Conservation (phyloP, 2,329 filamentous ascomycete species). For the Fusarium papillatum region DNA sequence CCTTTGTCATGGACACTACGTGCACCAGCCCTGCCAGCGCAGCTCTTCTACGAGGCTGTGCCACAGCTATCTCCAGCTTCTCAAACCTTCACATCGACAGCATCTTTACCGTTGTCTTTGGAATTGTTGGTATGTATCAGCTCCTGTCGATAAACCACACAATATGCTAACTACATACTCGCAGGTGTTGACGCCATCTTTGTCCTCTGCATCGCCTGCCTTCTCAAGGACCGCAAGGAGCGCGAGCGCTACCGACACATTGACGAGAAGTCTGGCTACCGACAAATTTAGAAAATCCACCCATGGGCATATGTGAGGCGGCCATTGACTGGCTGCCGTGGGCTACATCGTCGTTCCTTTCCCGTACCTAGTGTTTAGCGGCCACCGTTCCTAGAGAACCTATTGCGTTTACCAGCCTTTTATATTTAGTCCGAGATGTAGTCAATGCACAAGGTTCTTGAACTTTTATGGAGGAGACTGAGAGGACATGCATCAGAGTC, state of each 20-base stretch:
- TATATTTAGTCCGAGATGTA: constrained; percentile 28
- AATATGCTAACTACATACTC: constrained; percentile 3
- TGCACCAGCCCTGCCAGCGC: constrained; percentile 81
- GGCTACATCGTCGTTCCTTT: constrained; percentile 2
- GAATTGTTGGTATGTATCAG: constrained; percentile 74
- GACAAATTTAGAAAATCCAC: constrained; percentile 55
- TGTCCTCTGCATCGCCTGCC: constrained; percentile 78
- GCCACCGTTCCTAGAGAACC: constrained; percentile 12
- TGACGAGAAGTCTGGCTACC: constrained; percentile 79
- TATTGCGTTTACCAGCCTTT: constrained; percentile 10
- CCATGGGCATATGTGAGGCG: background rate
- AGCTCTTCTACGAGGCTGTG: constrained; percentile 78
- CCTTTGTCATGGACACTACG: constrained; percentile 77
- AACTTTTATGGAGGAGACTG: background rate
- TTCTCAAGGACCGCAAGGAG: constrained; percentile 86
- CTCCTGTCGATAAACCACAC: background rate
- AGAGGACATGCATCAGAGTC: background rate
- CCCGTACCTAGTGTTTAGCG: constrained; percentile 8
- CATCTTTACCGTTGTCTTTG: constrained; percentile 85
- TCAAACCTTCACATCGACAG: constrained; percentile 80
- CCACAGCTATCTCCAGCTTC: constrained; percentile 75
- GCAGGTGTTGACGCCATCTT: constrained; percentile 74
- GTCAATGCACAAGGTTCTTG: constrained; percentile 24
- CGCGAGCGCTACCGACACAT: constrained; percentile 84
- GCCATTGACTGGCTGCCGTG: constrained; percentile 23